Percentiles rank a stretch among this genome's conserved stretches.
Conservation (phyloP, 2,329 filamentous ascomycete genomes). For the Thelonectria olida region DNA sequence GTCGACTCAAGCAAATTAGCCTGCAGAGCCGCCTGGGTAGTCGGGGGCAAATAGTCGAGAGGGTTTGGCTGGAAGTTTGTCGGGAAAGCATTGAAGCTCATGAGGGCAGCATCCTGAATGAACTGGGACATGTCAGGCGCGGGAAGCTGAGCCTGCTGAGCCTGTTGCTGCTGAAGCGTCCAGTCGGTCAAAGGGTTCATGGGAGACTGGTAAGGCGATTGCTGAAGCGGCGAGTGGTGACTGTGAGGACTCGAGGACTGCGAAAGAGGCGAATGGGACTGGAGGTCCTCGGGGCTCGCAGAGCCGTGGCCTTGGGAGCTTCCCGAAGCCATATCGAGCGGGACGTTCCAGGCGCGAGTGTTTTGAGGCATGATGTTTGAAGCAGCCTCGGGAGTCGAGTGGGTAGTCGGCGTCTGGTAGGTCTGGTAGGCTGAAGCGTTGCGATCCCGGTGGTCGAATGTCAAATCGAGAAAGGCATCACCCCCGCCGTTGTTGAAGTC, state of each 20-base stretch:
- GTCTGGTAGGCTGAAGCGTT: conserved; percentile 49
- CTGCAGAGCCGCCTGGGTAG: conserved; percentile 71
- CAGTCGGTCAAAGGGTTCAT: conserved; percentile 68
- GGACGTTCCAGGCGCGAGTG: conserved; percentile 58
- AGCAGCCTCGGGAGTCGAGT: conserved; percentile 45
- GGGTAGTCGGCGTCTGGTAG: conserved; percentile 39
- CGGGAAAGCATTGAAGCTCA: conserved; percentile 63
- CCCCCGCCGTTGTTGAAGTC: conserved; percentile 67
- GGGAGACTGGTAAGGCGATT: conserved; percentile 63
- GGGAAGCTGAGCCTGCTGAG: conserved; percentile 50
- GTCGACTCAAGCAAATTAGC: conserved; percentile 70
- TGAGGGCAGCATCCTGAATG: conserved; percentile 66
- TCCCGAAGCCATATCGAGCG: conserved; percentile 60
- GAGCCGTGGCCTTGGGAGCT: conserved; percentile 57
- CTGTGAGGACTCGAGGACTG: conserved; percentile 62
- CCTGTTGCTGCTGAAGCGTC: conserved; percentile 66
- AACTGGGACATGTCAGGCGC: conserved; percentile 60
- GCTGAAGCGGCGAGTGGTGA: conserved; percentile 59
- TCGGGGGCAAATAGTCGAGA: conserved; percentile 69
- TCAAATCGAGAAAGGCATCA: conserved; percentile 70
- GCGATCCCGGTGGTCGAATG: conserved; percentile 67
- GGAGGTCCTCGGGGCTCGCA: conserved; percentile 59
- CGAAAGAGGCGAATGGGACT: conserved; percentile 59
- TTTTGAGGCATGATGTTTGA: conserved; percentile 48
- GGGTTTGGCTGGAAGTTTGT: conserved; percentile 63